phyloP scores from a whole-genome alignment of 352 stramenopile species.

The Albugo laibachii region DNA sequence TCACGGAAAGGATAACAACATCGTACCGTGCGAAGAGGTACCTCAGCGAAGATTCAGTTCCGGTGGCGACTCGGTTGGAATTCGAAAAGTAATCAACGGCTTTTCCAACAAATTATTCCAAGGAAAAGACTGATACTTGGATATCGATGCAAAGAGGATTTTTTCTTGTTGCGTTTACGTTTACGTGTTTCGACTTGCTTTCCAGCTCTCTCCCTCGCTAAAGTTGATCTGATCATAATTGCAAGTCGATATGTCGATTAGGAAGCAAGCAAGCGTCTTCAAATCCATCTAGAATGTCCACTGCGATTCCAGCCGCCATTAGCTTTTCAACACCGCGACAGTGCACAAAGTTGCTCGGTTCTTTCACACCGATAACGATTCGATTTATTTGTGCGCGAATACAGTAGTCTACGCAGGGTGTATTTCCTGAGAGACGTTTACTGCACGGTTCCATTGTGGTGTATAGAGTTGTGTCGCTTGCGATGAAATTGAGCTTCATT shows the following conservation, averaged over 20 bases:
- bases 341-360: slow-evolving; percentile 74
- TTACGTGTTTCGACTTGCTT: too few relatives aligned
- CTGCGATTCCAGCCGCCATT: slow-evolving; percentile 33
- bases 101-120: too few relatives aligned
- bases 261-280: slow-evolving; percentile 54
- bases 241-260: slow-evolving; percentile 47
- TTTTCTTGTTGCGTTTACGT: too few relatives aligned
- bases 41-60: too few relatives aligned
- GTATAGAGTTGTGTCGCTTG: slow-evolving; percentile 50
- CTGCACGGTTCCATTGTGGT: slow-evolving; percentile 83
- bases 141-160: too few relatives aligned
- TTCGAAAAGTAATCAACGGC: too few relatives aligned
- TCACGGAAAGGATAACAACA: background rate
- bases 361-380: slow-evolving; percentile 70
- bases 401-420: slow-evolving; percentile 61
- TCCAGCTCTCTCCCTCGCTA: too few relatives aligned
- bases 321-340: slow-evolving; percentile 66
- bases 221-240: slow-evolving; percentile 15
- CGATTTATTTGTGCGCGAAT: slow-evolving; percentile 36
- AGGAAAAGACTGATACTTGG: too few relatives aligned
- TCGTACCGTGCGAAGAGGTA: too few relatives aligned
- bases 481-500: slow-evolving; percentile 54
- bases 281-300: slow-evolving; percentile 47
- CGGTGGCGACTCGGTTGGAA: too few relatives aligned
- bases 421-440: slow-evolving; percentile 64